Percentiles rank a stretch among this genome's conserved stretches.
Evolutionary conservation across 225 moss, liverwort and hornwort genomes (phyloP).

Genomic region (Sphagnum contortum): DNA sequence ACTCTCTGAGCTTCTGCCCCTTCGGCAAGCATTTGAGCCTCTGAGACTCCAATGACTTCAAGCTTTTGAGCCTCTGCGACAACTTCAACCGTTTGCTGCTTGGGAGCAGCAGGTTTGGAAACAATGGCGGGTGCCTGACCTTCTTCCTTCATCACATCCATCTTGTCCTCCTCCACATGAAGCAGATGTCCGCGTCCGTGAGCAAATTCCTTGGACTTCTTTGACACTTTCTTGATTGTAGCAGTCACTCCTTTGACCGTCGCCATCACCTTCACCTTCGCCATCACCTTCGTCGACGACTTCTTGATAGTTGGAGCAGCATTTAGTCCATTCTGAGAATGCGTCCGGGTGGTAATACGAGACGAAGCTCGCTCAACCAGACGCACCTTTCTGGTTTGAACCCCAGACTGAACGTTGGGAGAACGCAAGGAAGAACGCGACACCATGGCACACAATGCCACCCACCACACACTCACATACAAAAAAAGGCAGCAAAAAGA

Average conservation of each 20-base stretch:
- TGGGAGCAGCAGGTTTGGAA: not conserved
- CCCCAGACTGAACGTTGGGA: no score
- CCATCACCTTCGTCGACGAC: slow-evolving; percentile 14
- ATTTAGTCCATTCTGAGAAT: slow-evolving; percentile 20
- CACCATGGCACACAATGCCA: no score
- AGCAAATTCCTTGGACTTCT: not conserved
- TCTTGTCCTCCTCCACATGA: not conserved
- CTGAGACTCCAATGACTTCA: no score
- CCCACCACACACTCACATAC: no score
- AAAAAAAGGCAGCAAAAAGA: no score
- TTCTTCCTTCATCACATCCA: not conserved
- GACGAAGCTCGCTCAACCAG: slow-evolving; percentile 24
- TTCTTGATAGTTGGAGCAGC: slow-evolving; percentile 27
- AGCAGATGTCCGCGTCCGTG: no score
- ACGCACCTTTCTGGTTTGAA: slow-evolving; percentile 7
- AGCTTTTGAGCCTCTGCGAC: not conserved
- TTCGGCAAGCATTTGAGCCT: no score
- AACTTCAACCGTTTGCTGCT: not conserved
- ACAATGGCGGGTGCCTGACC: not conserved
- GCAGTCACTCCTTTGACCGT: slow-evolving; percentile 2
- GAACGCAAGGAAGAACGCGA: no score
- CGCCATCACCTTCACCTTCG: slow-evolving; percentile 20
- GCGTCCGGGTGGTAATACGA: slow-evolving; percentile 24
- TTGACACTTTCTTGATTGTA: slow-evolving; percentile 6
- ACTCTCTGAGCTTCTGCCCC: no score